Evolutionary conservation across 768 basidiomycete genomes (phyloP).

Genomic region (Brasilioporus rufonigricans): DNA sequence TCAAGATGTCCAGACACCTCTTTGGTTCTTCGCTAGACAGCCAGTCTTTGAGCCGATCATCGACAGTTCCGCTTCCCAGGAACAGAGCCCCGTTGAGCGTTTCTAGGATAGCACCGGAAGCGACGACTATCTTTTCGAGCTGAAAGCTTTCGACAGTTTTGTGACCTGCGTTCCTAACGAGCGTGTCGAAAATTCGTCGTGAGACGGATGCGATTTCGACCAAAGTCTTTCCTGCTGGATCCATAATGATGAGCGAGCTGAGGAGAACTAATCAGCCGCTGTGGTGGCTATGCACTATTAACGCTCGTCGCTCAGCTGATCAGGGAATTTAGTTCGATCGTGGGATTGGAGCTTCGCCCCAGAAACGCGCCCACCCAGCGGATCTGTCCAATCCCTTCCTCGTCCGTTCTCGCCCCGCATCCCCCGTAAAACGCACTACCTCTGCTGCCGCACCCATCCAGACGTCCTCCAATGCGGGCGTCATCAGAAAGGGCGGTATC

Average conservation of each 20-base stretch:
- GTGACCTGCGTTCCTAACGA: background rate
- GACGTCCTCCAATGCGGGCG: conserved; percentile 63
- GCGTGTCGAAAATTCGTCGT: background rate
- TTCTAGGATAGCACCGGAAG: too few species aligned
- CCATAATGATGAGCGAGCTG: too few species aligned
- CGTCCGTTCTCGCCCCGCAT: conserved; percentile 51
- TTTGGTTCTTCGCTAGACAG: too few species aligned
- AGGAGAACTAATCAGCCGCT: too few species aligned
- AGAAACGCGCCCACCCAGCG: conserved; percentile 33
- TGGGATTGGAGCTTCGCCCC: too few species aligned
- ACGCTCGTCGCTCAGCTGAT: too few species aligned
- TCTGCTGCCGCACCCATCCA: conserved; percentile 44
- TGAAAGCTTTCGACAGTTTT: background rate
- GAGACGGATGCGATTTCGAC: too few species aligned
- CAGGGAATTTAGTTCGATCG: too few species aligned
- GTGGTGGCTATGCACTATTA: too few species aligned
- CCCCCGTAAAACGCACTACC: conserved; percentile 63
- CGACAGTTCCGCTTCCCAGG: background rate
- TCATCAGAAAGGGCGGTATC: conserved; percentile 74
- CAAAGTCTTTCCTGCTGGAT: too few species aligned
- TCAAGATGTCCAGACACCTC: background rate
- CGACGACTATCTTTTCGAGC: background rate
- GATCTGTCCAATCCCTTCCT: conserved; percentile 67
- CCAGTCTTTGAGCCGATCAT: background rate
- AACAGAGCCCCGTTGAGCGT: too few species aligned